Conservation (phyloP, 495 filamentous ascomycete genomes). For the Penicillium robsamsonii region DNA sequence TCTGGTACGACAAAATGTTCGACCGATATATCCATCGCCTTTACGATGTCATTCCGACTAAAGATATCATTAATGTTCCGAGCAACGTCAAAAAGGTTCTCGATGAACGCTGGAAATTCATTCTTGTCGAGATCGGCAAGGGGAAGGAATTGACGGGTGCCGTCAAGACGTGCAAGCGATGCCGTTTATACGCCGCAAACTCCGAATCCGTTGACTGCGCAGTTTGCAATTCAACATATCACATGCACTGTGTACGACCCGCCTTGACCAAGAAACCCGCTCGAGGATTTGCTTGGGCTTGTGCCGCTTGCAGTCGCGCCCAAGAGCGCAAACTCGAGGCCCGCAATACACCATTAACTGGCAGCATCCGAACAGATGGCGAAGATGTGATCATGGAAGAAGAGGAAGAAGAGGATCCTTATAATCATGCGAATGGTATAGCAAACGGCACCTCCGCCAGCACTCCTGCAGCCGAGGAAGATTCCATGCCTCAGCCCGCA, state of each 20-base stretch:
- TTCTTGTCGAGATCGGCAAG: slow-evolving; percentile 85
- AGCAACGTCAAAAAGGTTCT: slow-evolving; percentile 90
- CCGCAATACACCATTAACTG: slow-evolving; percentile 72
- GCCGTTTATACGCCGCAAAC: slow-evolving; percentile 83
- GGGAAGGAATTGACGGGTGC: slow-evolving; percentile 95
- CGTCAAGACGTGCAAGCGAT: slow-evolving; percentile 95
- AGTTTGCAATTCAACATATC: slow-evolving; percentile 90
- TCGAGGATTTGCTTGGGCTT: slow-evolving; percentile 97
- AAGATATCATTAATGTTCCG: slow-evolving; percentile 93
- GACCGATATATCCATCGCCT: slow-evolving; percentile 97
- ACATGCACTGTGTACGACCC: slow-evolving; percentile 96
- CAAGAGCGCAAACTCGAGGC: slow-evolving; percentile 92
- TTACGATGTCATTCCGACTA: slow-evolving; percentile 93
- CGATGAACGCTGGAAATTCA: slow-evolving; percentile 92
- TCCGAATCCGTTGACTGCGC: slow-evolving; percentile 97
- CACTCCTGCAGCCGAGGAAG: slow-evolving; percentile 56
- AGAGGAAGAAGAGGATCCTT: slow-evolving; percentile 59
- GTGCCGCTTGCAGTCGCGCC: slow-evolving; percentile 88
- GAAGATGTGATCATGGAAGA: slow-evolving; percentile 79
- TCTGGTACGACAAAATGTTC: slow-evolving; percentile 97
- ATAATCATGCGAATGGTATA: slow-evolving; percentile 35
- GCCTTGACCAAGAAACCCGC: slow-evolving; percentile 94
- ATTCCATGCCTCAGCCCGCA: slow-evolving; percentile 59
- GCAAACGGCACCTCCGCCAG: slow-evolving; percentile 54
- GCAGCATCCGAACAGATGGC: slow-evolving; percentile 55